Base-by-base conservation (phyloP, 2,329 filamentous ascomycete genomes). In the Botrytis fabae region DNA sequence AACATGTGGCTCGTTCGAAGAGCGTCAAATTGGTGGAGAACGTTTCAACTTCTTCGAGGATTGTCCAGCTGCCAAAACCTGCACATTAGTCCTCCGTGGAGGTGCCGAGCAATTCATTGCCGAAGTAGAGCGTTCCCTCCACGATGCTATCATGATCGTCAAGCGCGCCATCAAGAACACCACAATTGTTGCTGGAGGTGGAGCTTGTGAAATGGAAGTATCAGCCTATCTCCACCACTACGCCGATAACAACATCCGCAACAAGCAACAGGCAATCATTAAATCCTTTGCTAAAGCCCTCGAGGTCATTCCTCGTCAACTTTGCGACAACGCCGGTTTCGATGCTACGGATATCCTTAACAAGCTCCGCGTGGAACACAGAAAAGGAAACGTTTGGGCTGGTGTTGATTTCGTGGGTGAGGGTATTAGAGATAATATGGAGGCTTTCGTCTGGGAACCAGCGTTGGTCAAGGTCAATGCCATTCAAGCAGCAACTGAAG, bases 111-210 rank as follows among this genome's bases (percentile, higher is more conserved):
- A 99, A 83, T 99, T 99, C 85, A 99, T 99, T 79, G 96, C 96
- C 73, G 96, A 99, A 83, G 96, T 98, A 2, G 96, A 99, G 86
- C 93, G 96, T 76, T 97, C 94, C 81, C 89, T 99, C 77, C 96
- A 99, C 86, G 96, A 99, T 81, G 96, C 96, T 79, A 98, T 99
- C 84, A 99, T 99, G 96, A 97, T 99, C 80, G 96, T 99, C 81
- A 98, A 98, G 90, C 94, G 97, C 75, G 94, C 96, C 42, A 94
- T 98, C 83, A 94, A 93, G 86, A 97, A 98, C 87, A 92, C 92
- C 81, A 93, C 90, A 81, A 97, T 99, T 77, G 96, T 99, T 40
- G 96, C 95, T 63, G 96, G 96, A 79, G 96, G 96, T 79, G 96
- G 96, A 82, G 95, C 96, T 28, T 91, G 88, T 79, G 96, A 99